Conservation (phyloP, 2,329 filamentous ascomycete species). For the Cordyceps cateniannulata region DNA sequence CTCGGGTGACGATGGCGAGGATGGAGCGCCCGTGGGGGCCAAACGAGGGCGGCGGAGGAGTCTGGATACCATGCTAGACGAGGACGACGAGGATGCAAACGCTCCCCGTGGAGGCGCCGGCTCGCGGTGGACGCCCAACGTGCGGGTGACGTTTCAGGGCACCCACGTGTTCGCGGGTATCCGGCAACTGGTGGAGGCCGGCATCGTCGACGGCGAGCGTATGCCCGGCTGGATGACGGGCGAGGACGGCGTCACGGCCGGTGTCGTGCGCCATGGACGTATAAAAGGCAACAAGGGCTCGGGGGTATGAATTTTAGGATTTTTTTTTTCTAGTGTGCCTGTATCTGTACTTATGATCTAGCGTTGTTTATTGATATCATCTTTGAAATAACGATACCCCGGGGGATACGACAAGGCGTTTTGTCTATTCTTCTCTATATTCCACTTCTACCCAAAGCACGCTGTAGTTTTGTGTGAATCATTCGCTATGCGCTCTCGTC, state of each 20-base stretch:
- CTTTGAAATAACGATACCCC: constrained; percentile 13
- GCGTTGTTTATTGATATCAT: background rate
- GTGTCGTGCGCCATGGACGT: constrained; percentile 60
- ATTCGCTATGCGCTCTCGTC: constrained; percentile 37
- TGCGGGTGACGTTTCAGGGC: constrained; percentile 66
- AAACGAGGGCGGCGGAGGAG: constrained; percentile 14
- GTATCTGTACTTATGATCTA: background rate
- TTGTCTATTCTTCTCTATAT: constrained; percentile 13
- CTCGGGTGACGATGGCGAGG: constrained; percentile 14
- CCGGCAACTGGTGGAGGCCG: constrained; percentile 68
- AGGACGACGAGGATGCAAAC: constrained; percentile 17
- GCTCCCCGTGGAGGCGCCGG: background rate
- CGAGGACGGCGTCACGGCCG: constrained; percentile 72
- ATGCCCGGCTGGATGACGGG: constrained; percentile 93
- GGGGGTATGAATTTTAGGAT: constrained; percentile 32
- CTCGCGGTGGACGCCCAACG: constrained; percentile 26
- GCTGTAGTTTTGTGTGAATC: constrained; percentile 11
- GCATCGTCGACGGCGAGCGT: constrained; percentile 64
- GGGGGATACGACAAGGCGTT: background rate
- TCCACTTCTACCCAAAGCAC: background rate
- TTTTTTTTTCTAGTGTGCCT: background rate
- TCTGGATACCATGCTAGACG: constrained; percentile 29
- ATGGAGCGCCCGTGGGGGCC: background rate
- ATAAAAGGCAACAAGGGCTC: constrained; percentile 54
- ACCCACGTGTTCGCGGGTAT: constrained; percentile 76